Conservation (phyloP, 257 asterid species). For the Eustoma russellianum region DNA sequence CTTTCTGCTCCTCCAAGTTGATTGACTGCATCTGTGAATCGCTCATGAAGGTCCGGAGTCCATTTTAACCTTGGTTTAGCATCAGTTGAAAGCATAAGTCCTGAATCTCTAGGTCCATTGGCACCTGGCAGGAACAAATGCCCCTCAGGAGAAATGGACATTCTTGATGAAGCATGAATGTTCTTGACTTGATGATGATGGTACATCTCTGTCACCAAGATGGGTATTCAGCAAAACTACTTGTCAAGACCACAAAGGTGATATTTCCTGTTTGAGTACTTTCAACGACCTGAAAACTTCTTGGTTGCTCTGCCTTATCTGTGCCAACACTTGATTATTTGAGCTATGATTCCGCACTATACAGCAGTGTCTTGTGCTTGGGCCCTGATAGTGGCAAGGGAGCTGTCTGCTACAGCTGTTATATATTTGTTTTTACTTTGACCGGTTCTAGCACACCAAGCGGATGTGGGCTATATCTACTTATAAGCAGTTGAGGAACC, state of each 20-base stretch:
- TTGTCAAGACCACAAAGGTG: constrained; percentile 11
- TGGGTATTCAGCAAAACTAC: constrained; percentile 23
- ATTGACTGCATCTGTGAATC: constrained; percentile 89
- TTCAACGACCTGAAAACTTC: constrained; percentile 35
- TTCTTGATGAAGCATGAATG: constrained; percentile 46
- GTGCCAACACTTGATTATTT: constrained; percentile 23
- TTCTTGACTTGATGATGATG: constrained; percentile 57
- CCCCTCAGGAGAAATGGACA: constrained; percentile 58
- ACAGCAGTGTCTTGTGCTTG: constrained; percentile 7
- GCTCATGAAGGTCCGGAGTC: constrained; percentile 86
- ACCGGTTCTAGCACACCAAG: constrained; percentile 17
- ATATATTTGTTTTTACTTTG: constrained; percentile 26
- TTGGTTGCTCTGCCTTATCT: constrained; percentile 24
- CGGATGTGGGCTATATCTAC: constrained; percentile 27
- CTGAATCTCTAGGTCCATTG: constrained; percentile 55
- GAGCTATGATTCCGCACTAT: constrained; percentile 20
- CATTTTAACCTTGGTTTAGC: constrained; percentile 96
- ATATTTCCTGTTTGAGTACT: constrained; percentile 7
- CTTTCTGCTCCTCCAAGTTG: constrained; percentile 99
- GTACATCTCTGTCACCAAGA: constrained; percentile 39
- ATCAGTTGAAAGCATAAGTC: constrained; percentile 91
- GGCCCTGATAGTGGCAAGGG: constrained; percentile 17
- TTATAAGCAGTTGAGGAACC: constrained; percentile 50
- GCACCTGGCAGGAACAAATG: constrained; percentile 63
- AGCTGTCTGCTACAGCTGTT: constrained; percentile 24